A percentile compares a stretch with the other conserved stretches of the same genome.
phyloP scores from a whole-genome alignment of 495 filamentous ascomycete species.

The Penicillium salamii region DNA sequence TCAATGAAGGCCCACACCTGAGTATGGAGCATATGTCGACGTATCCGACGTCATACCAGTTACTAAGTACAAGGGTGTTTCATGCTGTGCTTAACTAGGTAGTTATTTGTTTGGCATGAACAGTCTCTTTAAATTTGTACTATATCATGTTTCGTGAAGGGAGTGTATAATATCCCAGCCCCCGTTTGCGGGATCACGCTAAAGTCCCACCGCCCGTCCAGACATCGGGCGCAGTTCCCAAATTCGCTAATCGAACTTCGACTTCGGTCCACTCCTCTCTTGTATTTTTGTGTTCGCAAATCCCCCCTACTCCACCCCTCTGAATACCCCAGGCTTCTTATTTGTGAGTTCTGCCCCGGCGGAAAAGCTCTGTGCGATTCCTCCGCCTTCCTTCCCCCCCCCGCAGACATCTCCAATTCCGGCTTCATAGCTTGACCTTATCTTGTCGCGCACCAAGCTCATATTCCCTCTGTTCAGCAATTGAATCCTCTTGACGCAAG shows the following conservation, averaged over 20 bases:
- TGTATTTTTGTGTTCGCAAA: conserved; percentile 1
- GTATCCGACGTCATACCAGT: too few relatives aligned
- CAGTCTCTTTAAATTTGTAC: too few relatives aligned
- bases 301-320: background rate
- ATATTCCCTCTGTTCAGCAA: conserved; percentile 8
- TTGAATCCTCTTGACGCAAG: conserved; percentile 4
- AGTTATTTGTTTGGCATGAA: too few relatives aligned
- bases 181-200: conserved; percentile 13
- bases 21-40: too few relatives aligned
- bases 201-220: conserved; percentile 24
- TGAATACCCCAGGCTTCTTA: conserved; percentile 6
- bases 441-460: conserved; percentile 6
- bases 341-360: conserved; percentile 19
- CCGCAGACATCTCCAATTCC: conserved; percentile 32
- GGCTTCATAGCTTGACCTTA: conserved; percentile 12
- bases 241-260: conserved; percentile 21
- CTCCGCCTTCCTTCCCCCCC: conserved; percentile 20
- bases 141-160: too few relatives aligned
- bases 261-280: conserved; percentile 7
- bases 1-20: too few relatives aligned
- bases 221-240: conserved; percentile 20
- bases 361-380: conserved; percentile 16
- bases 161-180: too few relatives aligned
- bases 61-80: background rate
- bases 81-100: too few relatives aligned